Evolutionary conservation across 805 yeast species (phyloP).

Genomic region (Metschnikowia gruessii): DNA sequence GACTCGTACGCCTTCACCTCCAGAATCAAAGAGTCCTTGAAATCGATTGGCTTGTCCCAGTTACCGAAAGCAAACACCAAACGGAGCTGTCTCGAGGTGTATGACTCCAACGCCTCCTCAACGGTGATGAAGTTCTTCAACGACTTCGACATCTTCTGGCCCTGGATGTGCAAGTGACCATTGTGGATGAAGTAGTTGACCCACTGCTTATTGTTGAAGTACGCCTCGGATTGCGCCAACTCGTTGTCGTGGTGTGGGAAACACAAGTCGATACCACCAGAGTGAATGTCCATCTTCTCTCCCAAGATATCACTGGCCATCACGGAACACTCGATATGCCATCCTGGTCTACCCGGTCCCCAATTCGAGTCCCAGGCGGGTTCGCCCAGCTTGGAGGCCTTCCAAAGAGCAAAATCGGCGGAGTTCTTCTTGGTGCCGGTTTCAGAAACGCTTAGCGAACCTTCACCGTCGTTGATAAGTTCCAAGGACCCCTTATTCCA

Average conservation of each 20-base stretch:
- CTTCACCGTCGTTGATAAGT: slow-evolving; percentile 92
- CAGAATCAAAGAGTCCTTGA: slow-evolving; percentile 72
- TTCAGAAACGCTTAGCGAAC: slow-evolving; percentile 57
- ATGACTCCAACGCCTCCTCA: slow-evolving; percentile 75
- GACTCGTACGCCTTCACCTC: slow-evolving; percentile 80
- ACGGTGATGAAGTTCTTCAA: slow-evolving; percentile 94
- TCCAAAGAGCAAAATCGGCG: slow-evolving; percentile 96
- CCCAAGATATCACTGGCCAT: slow-evolving; percentile 95
- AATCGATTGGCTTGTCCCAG: slow-evolving; percentile 92
- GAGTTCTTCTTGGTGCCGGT: slow-evolving; percentile 60
- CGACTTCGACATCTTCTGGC: slow-evolving; percentile 96
- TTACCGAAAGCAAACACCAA: slow-evolving; percentile 86
- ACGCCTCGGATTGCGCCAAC: slow-evolving; percentile 95
- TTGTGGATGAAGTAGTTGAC: slow-evolving; percentile 94
- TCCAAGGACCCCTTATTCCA: slow-evolving; percentile 92
- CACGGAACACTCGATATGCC: slow-evolving; percentile 99
- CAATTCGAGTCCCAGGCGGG: slow-evolving; percentile 95
- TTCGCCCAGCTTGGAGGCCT: slow-evolving; percentile 94
- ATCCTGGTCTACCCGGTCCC: slow-evolving; percentile 98
- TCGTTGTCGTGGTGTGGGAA: slow-evolving; percentile 99
- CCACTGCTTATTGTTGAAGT: slow-evolving; percentile 89
- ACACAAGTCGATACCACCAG: slow-evolving; percentile 96
- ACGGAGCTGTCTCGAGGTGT: slow-evolving; percentile 78
- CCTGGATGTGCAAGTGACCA: slow-evolving; percentile 97
- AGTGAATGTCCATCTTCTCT: slow-evolving; percentile 82